Evolutionary conservation across 2,329 filamentous ascomycete species (phyloP).

Genomic region (Monosporascus sp.): DNA sequence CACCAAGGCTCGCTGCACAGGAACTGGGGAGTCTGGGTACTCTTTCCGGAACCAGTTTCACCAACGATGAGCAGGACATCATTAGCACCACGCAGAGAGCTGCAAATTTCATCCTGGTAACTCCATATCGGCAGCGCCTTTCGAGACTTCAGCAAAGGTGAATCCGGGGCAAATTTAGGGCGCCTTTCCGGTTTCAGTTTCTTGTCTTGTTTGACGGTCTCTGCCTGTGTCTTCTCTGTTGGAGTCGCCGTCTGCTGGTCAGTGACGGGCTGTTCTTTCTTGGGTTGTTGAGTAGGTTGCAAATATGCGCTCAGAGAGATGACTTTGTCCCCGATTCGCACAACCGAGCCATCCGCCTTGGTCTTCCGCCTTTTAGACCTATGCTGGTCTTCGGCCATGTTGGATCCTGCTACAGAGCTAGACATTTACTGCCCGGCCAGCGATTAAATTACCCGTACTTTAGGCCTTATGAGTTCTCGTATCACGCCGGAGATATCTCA

Average conservation of each 20-base stretch:
- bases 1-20: conserved; percentile 78
- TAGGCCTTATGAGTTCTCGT: no score
- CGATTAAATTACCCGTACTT: neutral
- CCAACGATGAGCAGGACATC: conserved; percentile 75
- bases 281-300: conserved; percentile 37
- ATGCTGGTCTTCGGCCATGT: conserved; percentile 21
- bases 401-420: neutral
- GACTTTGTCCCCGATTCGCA: conserved; percentile 42
- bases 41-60: conserved; percentile 95
- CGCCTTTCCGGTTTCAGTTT: conserved; percentile 1
- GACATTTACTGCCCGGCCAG: neutral
- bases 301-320: conserved; percentile 48
- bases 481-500: no score
- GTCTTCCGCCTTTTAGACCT: conserved; percentile 34
- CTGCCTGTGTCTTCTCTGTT: conserved; percentile 1
- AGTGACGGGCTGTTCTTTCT: conserved; percentile 17
- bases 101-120: conserved; percentile 64
- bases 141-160: conserved; percentile 37
- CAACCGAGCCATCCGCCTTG: conserved; percentile 25
- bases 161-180: conserved; percentile 9
- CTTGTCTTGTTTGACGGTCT: conserved; percentile 1
- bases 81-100: conserved; percentile 57
- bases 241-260: conserved; percentile 1
- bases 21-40: conserved; percentile 93
- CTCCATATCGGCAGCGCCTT: conserved; percentile 76